phyloP scores from a whole-genome alignment of 2,329 filamentous ascomycete species.

The Penicillium sclerotigenum region DNA sequence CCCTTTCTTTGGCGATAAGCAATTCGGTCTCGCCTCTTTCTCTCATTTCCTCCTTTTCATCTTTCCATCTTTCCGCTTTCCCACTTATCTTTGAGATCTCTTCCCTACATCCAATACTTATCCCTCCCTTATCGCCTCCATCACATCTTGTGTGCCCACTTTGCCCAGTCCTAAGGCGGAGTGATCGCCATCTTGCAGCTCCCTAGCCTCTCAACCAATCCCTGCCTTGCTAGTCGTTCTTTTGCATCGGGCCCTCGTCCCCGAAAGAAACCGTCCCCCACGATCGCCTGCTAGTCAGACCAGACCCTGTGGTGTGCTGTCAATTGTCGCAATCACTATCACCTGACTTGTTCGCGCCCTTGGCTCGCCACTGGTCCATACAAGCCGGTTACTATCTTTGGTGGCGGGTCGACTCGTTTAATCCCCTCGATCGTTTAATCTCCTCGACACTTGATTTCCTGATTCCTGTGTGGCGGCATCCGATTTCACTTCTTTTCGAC shows the following conservation, averaged over 20 bases:
- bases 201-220: conserved; percentile 19
- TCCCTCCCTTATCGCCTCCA: not conserved
- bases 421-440: not conserved
- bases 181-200: conserved; percentile 23
- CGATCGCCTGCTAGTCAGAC: conserved; percentile 14
- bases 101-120: not conserved
- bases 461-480: not conserved
- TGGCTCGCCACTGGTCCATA: conserved; percentile 20
- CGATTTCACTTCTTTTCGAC: not conserved
- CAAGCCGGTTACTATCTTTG: not conserved
- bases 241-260: conserved; percentile 4
- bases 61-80: not conserved
- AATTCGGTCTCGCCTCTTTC: conserved; percentile 1
- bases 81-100: not conserved
- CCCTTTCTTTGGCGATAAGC: conserved; percentile 15
- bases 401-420: not conserved
- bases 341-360: conserved; percentile 20
- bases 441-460: not conserved
- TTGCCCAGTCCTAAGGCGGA: conserved; percentile 7
- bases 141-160: conserved; percentile 7
- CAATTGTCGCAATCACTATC: conserved; percentile 23
- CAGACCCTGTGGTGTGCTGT: conserved; percentile 16
- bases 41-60: conserved; percentile 3
- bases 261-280: conserved; percentile 5
- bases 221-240: conserved; percentile 7